Evolutionary conservation across 1,139 yeast species (phyloP).

Genomic region (Suhomyces maxii): DNA sequence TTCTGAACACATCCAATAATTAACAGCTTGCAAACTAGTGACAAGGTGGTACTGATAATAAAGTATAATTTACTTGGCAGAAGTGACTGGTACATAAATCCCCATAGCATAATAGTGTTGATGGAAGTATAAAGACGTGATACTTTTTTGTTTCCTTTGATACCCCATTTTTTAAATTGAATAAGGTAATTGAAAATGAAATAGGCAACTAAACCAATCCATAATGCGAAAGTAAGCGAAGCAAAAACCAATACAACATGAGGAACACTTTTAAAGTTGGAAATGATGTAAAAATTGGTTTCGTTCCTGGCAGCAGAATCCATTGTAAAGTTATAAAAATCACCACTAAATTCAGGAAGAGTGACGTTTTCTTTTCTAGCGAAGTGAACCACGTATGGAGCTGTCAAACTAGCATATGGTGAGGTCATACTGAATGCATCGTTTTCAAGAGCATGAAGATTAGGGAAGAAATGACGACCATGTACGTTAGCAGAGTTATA

Average conservation of each 20-base stretch:
- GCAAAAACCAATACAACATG: conserved; percentile 25
- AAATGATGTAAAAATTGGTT: not conserved
- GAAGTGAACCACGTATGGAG: conserved; percentile 5
- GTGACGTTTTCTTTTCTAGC: not conserved
- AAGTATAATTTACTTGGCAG: conserved; percentile 44
- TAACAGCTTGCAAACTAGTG: conserved; percentile 34
- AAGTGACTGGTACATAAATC: conserved; percentile 43
- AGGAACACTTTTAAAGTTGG: conserved; percentile 9
- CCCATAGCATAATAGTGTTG: conserved; percentile 49
- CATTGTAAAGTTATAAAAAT: not conserved
- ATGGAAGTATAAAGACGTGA: conserved; percentile 48
- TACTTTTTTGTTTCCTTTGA: conserved; percentile 24
- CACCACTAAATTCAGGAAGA: not conserved
- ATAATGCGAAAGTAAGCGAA: conserved; percentile 32
- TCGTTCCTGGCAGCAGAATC: not conserved
- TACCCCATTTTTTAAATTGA: conserved; percentile 18
- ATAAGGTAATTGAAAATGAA: conserved; percentile 36
- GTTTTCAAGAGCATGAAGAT: conserved; percentile 15
- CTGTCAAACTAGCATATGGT: conserved; percentile 28
- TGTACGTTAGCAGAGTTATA: conserved; percentile 20
- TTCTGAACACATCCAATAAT: conserved; percentile 46
- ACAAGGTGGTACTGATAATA: conserved; percentile 34
- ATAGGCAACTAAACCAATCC: conserved; percentile 30
- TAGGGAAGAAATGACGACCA: conserved; percentile 18
- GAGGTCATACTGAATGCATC: conserved; percentile 30